These are phyloP conservation scores for Pleurozium schreberi DNA, from an alignment of 225 moss, liverwort and hornwort genomes.

Conservation along the genomic window DNA sequence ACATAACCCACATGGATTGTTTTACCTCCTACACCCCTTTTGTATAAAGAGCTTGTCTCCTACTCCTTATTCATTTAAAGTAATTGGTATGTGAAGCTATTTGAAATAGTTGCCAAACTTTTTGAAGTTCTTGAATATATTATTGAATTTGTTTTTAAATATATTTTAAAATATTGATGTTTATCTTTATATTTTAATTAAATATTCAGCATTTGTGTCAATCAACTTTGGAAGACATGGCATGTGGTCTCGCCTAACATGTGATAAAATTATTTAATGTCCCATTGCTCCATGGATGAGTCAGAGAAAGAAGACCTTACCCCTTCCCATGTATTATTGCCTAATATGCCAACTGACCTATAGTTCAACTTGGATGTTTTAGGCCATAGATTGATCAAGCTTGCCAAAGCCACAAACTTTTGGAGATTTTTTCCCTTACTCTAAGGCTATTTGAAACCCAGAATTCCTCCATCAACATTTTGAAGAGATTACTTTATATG, in stretches of 20 bases:
- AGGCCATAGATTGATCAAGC: neutral
- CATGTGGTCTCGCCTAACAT: too few relatives aligned
- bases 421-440: too few relatives aligned
- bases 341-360: neutral
- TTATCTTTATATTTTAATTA: too few relatives aligned
- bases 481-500: neutral
- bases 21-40: neutral
- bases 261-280: too few relatives aligned
- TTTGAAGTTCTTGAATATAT: neutral
- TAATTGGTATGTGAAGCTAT: fast-evolving
- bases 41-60: neutral
- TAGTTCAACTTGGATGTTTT: neutral
- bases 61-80: fast-evolving
- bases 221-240: too few relatives aligned
- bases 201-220: too few relatives aligned
- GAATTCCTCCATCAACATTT: neutral
- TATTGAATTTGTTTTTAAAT: too few relatives aligned
- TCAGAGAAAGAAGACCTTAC: neutral
- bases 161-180: neutral
- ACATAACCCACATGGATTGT: neutral
- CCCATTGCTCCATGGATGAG: neutral
- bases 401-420: neutral
- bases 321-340: fast-evolving
- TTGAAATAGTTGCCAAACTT: fast-evolving
- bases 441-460: fast-evolving